Percentiles rank a stretch among this genome's conserved stretches.
Evolutionary conservation across 108 stramenopile species (phyloP).

Genomic region (Aurantiochytrium sp.): DNA sequence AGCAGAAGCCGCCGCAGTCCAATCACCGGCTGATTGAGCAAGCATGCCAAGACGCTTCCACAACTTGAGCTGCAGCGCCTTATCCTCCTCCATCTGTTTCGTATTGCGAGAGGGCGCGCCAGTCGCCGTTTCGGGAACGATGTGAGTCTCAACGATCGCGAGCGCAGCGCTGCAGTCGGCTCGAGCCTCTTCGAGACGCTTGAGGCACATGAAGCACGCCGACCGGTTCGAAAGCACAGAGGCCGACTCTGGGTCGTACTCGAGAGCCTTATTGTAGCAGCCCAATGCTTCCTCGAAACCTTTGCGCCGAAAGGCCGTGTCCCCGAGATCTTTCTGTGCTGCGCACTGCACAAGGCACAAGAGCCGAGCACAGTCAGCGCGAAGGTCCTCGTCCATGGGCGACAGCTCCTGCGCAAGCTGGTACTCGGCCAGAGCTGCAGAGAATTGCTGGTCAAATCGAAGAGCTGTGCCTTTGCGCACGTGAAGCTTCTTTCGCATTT

Average conservation of each 20-base stretch:
- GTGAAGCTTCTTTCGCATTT: conserved; percentile 8
- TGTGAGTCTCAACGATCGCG: conserved; percentile 13
- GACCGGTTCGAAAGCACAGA: conserved; percentile 42
- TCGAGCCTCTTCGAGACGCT: conserved; percentile 21
- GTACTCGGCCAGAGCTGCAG: conserved; percentile 17
- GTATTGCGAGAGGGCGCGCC: background rate
- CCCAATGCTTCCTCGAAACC: conserved; percentile 23
- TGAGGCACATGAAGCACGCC: conserved; percentile 38
- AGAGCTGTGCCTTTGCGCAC: conserved; percentile 7
- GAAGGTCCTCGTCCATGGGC: background rate
- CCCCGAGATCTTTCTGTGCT: conserved; percentile 30
- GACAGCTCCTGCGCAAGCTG: background rate
- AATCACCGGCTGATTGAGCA: background rate
- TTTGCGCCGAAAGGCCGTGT: conserved; percentile 21
- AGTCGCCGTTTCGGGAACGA: background rate
- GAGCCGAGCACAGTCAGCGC: conserved; percentile 12
- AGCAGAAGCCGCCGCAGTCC: background rate
- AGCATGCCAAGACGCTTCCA: background rate
- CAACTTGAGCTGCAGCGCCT: background rate
- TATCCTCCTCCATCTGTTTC: background rate
- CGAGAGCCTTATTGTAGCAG: conserved; percentile 39
- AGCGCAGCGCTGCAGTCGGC: conserved; percentile 40
- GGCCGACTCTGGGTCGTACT: conserved; percentile 28
- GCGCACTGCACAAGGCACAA: conserved; percentile 29
- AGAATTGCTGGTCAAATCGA: background rate